Evolutionary conservation across 169 alveolate species (phyloP), one percentile per base, ranked within the genome.

Genomic region (Cryptosporidium meleagridis): DNA sequence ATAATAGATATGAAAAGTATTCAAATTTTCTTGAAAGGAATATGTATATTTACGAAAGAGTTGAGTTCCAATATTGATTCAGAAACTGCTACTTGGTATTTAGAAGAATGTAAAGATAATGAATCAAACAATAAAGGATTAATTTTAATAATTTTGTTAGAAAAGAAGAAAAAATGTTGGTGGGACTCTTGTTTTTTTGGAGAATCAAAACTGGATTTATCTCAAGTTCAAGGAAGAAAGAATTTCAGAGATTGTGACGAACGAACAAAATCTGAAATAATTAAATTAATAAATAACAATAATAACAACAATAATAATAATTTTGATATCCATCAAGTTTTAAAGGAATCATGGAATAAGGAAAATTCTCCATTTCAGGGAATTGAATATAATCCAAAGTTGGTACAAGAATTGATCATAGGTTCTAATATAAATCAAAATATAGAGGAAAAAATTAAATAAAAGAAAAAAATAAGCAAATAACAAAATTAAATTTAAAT

Each of bases 341-440:
- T 80, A 18, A 65, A 80, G 12, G 29, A 80, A 48, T 31, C 89
- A 21, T 80, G 89, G 89, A 65, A 80, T 48, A 29, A 59, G n/a
- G 67, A 80, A 29, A 80, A 80, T 39, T 80, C 89, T 5, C 89
- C 75, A n/a, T 80, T 80, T 80, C 35, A 80, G n/a, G 89, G 89
- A 35, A 33, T 65, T 4, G 37, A 59, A 65, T 80, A 80, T 18
- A 80, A 80, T 33, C 75, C 75, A 33, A 44, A 80, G 44, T 48
- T 80, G 23, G 75, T 80, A 58, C 39, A 65, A 33, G n/a, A 62
- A 33, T 58, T 67, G 31, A 2, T 67, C 18, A 2, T 37, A 3
- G 5, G 52, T 31, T 0, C 33, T 14, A 37, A 29, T 21, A 18
- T 18, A 14, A 31, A 67, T 33, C 52, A 67, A 67, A 67, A 14